Conservation (phyloP, 75 land plant species). For the Pinus tabuliformis region DNA sequence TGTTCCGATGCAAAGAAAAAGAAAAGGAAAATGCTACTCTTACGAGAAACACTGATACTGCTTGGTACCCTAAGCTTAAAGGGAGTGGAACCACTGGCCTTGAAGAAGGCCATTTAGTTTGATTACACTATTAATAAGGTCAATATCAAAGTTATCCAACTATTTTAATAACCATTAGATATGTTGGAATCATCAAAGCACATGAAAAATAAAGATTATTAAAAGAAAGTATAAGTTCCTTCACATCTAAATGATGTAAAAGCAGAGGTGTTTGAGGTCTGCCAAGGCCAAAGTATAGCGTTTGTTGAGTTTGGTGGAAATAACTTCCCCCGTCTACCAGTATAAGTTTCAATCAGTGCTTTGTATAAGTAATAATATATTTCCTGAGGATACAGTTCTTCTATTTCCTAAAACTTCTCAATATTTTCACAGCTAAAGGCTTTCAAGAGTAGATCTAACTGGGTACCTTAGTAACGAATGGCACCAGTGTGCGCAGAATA, state of each 20-base stretch:
- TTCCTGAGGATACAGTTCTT: background rate
- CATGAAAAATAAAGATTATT: no score
- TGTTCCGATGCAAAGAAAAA: no score
- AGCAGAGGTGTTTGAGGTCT: background rate
- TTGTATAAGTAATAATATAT: background rate
- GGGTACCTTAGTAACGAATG: constrained; percentile 76
- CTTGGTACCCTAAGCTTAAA: no score
- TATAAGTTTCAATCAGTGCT: background rate
- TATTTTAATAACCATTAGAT: no score
- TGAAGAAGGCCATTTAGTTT: no score
- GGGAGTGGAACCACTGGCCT: no score
- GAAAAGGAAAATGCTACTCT: no score
- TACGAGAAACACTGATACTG: no score
- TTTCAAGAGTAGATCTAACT: background rate
- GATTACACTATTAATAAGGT: no score
- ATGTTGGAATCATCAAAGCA: no score
- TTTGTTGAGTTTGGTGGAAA: background rate
- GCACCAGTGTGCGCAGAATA: constrained; percentile 69
- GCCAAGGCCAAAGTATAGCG: background rate
- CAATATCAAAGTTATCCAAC: no score
- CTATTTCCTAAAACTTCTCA: background rate
- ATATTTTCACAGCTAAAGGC: background rate
- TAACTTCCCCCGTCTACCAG: background rate
- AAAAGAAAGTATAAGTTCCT: no score
- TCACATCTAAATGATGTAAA: background rate